These are phyloP conservation scores for Mucuna pruriens DNA, from an alignment of 306 rosid genomes.

Conservation along the genomic window DNA sequence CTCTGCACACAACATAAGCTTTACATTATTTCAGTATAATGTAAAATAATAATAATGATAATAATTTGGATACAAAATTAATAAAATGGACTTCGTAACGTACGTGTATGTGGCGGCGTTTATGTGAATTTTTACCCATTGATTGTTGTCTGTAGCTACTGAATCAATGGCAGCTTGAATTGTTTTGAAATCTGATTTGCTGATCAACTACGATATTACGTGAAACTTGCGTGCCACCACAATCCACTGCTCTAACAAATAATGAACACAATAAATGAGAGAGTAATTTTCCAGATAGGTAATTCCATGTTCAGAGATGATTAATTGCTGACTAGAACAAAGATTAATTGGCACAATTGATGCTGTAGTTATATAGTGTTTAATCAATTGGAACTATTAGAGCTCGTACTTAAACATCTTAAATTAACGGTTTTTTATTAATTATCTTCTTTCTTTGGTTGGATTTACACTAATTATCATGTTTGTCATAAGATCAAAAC, in stretches of 20 bases:
- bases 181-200: conserved; percentile 29
- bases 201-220: conserved; percentile 35
- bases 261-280: background rate
- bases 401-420: background rate
- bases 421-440: too few species aligned
- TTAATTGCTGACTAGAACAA: background rate
- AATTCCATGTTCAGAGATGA: background rate
- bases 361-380: background rate
- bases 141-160: background rate
- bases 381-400: background rate
- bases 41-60: background rate
- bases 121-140: conserved; percentile 52
- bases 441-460: too few species aligned
- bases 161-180: conserved; percentile 60
- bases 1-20: conserved; percentile 32
- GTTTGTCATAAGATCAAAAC: background rate
- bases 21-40: background rate
- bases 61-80: too few species aligned
- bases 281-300: background rate
- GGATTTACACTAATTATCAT: background rate
- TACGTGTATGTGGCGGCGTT: conserved; percentile 38
- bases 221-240: background rate
- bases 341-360: background rate
- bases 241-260: background rate
- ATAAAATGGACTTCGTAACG: background rate